phyloP scores from a whole-genome alignment of 139 green algal genomes.

The Bryopsis sp. region DNA sequence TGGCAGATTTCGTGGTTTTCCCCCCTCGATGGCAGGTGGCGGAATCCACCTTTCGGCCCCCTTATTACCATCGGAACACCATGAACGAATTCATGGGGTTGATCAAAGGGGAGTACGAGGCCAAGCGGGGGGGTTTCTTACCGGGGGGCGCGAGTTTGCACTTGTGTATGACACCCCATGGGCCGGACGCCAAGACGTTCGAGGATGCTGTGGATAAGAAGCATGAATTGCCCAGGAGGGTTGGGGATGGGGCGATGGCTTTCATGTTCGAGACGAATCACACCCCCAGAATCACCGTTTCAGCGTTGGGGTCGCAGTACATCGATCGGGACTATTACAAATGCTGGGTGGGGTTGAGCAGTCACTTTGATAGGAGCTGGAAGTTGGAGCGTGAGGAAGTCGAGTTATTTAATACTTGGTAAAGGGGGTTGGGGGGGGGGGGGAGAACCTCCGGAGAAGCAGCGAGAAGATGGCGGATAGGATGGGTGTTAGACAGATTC shows the following conservation, averaged over 20 bases:
- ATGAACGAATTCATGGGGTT: slow-evolving; percentile 97
- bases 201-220: slow-evolving; percentile 43
- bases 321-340: slow-evolving; percentile 78
- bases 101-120: slow-evolving; percentile 76
- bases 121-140: slow-evolving; percentile 71
- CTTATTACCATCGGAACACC: slow-evolving; percentile 82
- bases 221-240: slow-evolving; percentile 38
- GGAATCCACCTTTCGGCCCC: slow-evolving; percentile 87
- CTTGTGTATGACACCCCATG: slow-evolving; percentile 84
- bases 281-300: slow-evolving; percentile 54
- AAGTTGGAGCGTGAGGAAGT: no score
- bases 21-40: slow-evolving; percentile 83
- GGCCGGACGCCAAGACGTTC: slow-evolving; percentile 75
- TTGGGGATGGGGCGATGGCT: slow-evolving; percentile 44
- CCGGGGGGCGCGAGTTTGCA: slow-evolving; percentile 74
- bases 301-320: slow-evolving; percentile 51
- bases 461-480: no score
- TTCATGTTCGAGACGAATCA: slow-evolving; percentile 83
- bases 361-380: no score
- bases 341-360: slow-evolving; percentile 51
- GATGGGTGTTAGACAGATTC: no score
- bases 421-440: no score
- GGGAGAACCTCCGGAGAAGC: no score
- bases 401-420: no score
- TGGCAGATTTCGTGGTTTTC: slow-evolving; percentile 94